Base-by-base conservation (phyloP, 169 alveolate genomes). In the Plasmodium adleri region DNA sequence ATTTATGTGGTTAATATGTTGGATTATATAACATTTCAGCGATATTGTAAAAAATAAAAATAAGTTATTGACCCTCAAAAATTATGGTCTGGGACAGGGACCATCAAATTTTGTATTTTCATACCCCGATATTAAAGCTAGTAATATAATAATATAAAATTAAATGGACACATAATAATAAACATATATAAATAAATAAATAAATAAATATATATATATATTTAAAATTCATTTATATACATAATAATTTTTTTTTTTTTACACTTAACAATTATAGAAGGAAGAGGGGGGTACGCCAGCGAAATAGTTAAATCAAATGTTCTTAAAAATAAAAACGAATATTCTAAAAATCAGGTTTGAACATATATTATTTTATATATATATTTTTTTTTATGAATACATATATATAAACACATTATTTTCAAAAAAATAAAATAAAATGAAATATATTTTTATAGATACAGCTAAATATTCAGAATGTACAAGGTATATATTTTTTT, bases 261-360 rank as follows among this genome's bases (percentile, higher is more conserved):
- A 52, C 22, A n/a, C 7, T n/a, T 52, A n/a, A 52, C 17, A 10
- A 52, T 52, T 52, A 54, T 32, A 80, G 90, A 54, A 80, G 90
- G 90, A 56, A 66, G 66, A 80, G 90, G 90, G 52, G 90, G 90
- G 2, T 80, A 67, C 50, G 90, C 90, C 5, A 80, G 56, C 26
- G 90, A 80, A 80, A 80, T 80, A 49, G 49, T 80, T 43, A 80
- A 80, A 58, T 43, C 67, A 72, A 50, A 54, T 49, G 43, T 67
- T 8, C 24, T 32, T 13, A 54, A 80, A 68, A 80, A 80, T 26
- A 39, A 45, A 68, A 52, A 80, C 49, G 90, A 80, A 58, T 60
- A 72, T 13, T 54, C 39, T 47, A 50, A 71, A 67, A 80, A 80
- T 26, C 12, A 66, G 83, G 90, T 80, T 12, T 10, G 62, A 0